Conservation (phyloP, 108 stramenopile species). For the Fragilariopsis cylindrus region DNA sequence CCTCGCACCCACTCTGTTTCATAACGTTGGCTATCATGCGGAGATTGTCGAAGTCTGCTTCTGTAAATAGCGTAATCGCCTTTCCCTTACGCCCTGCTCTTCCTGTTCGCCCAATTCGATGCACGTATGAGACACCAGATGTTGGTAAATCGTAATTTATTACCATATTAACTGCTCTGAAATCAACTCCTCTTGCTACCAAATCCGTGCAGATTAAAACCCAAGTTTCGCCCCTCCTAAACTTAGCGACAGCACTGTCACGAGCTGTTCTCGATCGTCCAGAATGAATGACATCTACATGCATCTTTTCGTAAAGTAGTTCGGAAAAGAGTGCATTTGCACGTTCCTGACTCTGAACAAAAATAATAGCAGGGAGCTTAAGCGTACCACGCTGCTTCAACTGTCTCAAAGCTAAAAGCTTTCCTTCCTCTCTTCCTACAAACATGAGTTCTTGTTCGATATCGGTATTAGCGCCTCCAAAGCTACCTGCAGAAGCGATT, state of each 20-base stretch:
- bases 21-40: constrained; percentile 95
- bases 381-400: constrained; percentile 69
- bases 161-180: constrained; percentile 95
- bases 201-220: constrained; percentile 97
- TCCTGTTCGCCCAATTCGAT: constrained; percentile 96
- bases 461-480: constrained; percentile 78
- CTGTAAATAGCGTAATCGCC: constrained; percentile 97
- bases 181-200: constrained; percentile 97
- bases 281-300: constrained; percentile 94
- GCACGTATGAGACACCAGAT: constrained; percentile 92
- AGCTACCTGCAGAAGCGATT: constrained; percentile 58
- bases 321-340: constrained; percentile 94
- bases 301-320: constrained; percentile 91
- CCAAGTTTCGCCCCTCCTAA: constrained; percentile 96
- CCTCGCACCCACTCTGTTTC: constrained; percentile 89
- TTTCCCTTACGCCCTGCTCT: constrained; percentile 90
- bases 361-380: constrained; percentile 86
- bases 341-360: constrained; percentile 94
- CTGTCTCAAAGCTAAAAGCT: constrained; percentile 93
- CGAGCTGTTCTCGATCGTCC: constrained; percentile 84
- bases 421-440: constrained; percentile 97
- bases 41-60: constrained; percentile 83
- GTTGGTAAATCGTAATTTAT: constrained; percentile 96
- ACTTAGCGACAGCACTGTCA: constrained; percentile 87
- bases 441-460: constrained; percentile 92